phyloP scores from a whole-genome alignment of 768 basidiomycete species.

The Serendipita sp. region DNA sequence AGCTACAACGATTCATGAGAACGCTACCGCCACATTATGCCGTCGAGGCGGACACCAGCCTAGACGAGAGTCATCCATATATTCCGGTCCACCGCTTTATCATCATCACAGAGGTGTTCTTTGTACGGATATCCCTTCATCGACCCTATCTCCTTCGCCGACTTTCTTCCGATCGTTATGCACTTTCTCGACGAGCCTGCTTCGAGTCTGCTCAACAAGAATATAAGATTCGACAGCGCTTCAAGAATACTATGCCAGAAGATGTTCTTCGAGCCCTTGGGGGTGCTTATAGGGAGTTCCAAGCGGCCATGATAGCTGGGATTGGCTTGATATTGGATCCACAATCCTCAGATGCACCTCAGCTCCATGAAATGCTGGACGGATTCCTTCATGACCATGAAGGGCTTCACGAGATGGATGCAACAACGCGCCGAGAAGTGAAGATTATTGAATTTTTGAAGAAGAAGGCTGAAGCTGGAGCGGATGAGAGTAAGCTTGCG shows the following conservation, averaged over 20 bases:
- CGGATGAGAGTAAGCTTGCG: constrained; percentile 24
- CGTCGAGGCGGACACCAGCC: constrained; percentile 49
- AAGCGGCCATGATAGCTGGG: constrained; percentile 77
- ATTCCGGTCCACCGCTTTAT: constrained; percentile 77
- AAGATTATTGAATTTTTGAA: constrained; percentile 75
- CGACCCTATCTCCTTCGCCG: constrained; percentile 76
- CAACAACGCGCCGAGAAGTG: constrained; percentile 65
- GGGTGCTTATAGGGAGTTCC: constrained; percentile 70
- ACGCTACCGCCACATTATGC: constrained; percentile 66
- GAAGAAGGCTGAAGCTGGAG: constrained; percentile 33
- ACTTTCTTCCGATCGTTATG: constrained; percentile 62
- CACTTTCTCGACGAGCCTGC: constrained; percentile 67
- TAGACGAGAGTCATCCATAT: constrained; percentile 47
- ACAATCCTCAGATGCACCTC: constrained; percentile 44
- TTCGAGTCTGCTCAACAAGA: constrained; percentile 84
- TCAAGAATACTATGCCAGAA: constrained; percentile 41
- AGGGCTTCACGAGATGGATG: constrained; percentile 48
- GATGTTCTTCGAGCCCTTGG: constrained; percentile 55
- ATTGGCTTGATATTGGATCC: constrained; percentile 74
- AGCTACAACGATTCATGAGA: constrained; percentile 58
- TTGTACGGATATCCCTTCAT: constrained; percentile 69
- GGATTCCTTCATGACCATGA: constrained; percentile 56
- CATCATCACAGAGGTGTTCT: constrained; percentile 75
- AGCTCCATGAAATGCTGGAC: constrained; percentile 68
- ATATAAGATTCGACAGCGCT: constrained; percentile 58